phyloP scores from a whole-genome alignment of 106 monocot genomes.

The Xerophyta viscosa region DNA sequence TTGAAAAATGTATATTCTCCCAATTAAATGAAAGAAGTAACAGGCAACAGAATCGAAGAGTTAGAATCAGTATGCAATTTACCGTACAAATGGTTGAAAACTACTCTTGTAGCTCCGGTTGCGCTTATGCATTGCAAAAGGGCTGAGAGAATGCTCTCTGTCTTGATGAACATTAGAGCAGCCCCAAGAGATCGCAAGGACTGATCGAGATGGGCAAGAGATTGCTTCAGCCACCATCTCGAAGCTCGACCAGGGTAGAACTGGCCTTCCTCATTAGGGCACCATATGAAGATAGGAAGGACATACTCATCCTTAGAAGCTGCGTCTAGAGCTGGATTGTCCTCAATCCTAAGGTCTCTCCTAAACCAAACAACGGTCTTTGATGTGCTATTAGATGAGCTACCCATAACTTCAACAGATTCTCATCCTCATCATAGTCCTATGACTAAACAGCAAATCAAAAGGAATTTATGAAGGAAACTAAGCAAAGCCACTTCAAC shows the following conservation, averaged over 20 bases:
- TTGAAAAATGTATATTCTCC: too few species aligned
- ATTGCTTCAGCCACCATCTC: conserved; percentile 94
- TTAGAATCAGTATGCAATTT: neutral
- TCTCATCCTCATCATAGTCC: conserved; percentile 4
- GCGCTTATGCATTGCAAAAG: conserved; percentile 57
- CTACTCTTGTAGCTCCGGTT: conserved; percentile 48
- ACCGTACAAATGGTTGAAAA: conserved; percentile 90
- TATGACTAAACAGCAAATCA: too few species aligned
- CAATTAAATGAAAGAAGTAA: too few species aligned
- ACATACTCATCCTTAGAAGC: conserved; percentile 51
- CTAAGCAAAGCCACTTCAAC: too few species aligned
- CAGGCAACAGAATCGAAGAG: neutral
- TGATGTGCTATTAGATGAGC: conserved; percentile 19
- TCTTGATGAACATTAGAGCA: conserved; percentile 42
- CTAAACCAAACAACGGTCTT: conserved; percentile 84
- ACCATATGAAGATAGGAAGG: conserved; percentile 88
- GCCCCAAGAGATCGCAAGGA: conserved; percentile 62
- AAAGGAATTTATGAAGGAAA: too few species aligned
- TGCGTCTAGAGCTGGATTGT: conserved; percentile 68
- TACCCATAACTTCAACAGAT: conserved; percentile 23
- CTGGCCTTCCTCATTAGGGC: conserved; percentile 68
- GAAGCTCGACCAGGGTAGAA: conserved; percentile 79
- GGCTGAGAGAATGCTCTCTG: conserved; percentile 58
- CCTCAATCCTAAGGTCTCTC: conserved; percentile 89
- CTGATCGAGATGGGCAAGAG: conserved; percentile 48